Base-by-base conservation (phyloP, 192 early-diverging fungal genomes). In the Podila minutissima region DNA sequence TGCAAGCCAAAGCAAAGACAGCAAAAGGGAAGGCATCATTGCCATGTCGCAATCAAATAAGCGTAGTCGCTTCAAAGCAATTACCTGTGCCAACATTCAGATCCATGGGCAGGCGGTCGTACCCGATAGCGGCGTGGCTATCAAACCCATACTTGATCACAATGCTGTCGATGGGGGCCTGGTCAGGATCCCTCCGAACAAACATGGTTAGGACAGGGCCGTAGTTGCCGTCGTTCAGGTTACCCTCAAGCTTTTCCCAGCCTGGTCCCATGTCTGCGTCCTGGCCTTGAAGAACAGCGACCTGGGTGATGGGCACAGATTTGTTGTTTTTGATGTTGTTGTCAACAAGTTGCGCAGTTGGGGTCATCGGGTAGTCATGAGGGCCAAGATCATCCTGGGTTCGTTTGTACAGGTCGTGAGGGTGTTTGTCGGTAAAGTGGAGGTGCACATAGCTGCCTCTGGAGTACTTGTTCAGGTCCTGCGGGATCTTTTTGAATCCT, bases 101-200 rank as follows among this genome's bases (percentile, higher is more conserved):
- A 62, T 86, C 70, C 53, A 86, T 46, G 24, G 83, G 72, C 11
- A 86, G 35, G 17, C 85, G 74, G 33, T 74, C 82, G 31, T 79
- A 86, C 17, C 83, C 85, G 17, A 83, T 78, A 6, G 69, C 82
- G 7, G 76, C 74, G 32, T 79, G 72, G 31, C 79, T 82, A 62
- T 70, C 69, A 15, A 20, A 73, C 0, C 85, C 83, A 67, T 86
- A 70, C 55, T 86, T 86, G 51, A 86, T 57, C 35, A 86, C 67
- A 71, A 86, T 68, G 13, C 79, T 79, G 17, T 74, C 82, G 28
- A 86, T 74, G 1, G 85, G 83, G 5, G 70, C 38, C 17, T 69
- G 38, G 2, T 35, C n/a, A 0, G 71, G 66, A 32, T 81, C 77
- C 20, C 77, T 59, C 38, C 62, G 59, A 5, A 81, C 77, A 69